Evolutionary conservation across 1,139 yeast genomes (phyloP).

Genomic region (Scheffersomyces quercinus): DNA sequence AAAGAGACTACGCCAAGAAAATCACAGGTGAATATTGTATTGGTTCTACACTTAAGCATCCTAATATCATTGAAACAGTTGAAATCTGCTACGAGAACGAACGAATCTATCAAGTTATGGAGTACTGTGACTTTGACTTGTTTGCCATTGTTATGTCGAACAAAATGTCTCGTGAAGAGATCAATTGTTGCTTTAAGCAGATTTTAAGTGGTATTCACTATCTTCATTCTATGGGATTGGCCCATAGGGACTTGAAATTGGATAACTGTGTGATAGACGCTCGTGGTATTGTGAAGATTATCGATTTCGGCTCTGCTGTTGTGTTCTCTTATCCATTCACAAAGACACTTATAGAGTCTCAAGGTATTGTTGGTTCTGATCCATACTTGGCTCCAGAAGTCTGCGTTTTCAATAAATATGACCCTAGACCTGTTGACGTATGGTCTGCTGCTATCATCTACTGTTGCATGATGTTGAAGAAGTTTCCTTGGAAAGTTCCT

Average conservation of each 20-base stretch:
- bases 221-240: slow-evolving; percentile 82
- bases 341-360: slow-evolving; percentile 75
- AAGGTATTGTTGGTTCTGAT: slow-evolving; percentile 92
- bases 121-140: slow-evolving; percentile 88
- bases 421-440: slow-evolving; percentile 91
- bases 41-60: slow-evolving; percentile 87
- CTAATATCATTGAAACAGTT: slow-evolving; percentile 86
- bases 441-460: slow-evolving; percentile 94
- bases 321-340: slow-evolving; percentile 90
- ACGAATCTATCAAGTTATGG: slow-evolving; percentile 89
- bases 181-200: slow-evolving; percentile 89
- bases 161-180: slow-evolving; percentile 82
- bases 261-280: slow-evolving; percentile 91
- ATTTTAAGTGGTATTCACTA: slow-evolving; percentile 79
- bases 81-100: slow-evolving; percentile 91
- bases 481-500: slow-evolving; percentile 98
- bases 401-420: slow-evolving; percentile 75
- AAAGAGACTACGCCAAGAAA: slow-evolving; percentile 88
- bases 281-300: slow-evolving; percentile 83
- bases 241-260: slow-evolving; percentile 88
- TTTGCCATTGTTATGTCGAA: slow-evolving; percentile 96
- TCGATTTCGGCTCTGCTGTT: slow-evolving; percentile 94
- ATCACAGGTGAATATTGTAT: slow-evolving; percentile 95
- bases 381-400: slow-evolving; percentile 96
- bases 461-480: slow-evolving; percentile 91